Evolutionary conservation across 768 basidiomycete species (phyloP).

Genomic region (Wakefieldia striispora): DNA sequence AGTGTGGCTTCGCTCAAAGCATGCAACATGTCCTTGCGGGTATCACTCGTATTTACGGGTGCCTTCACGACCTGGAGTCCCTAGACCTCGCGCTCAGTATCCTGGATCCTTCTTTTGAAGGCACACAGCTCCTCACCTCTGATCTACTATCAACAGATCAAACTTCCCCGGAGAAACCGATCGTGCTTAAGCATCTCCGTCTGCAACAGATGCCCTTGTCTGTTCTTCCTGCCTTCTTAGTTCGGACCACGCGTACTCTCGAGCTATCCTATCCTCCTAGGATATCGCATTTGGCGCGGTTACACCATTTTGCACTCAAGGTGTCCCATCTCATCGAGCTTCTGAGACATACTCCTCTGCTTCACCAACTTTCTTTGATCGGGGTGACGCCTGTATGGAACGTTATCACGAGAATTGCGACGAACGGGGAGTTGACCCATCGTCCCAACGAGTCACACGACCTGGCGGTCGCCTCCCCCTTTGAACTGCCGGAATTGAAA

Average conservation of each 20-base stretch:
- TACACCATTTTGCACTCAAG: constrained; percentile 35
- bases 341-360: constrained; percentile 36
- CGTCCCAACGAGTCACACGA: constrained; percentile 6
- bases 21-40: constrained; percentile 28
- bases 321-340: constrained; percentile 41
- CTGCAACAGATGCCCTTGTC: constrained; percentile 42
- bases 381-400: constrained; percentile 45
- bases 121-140: constrained; percentile 22
- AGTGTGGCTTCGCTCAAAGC: constrained; percentile 29
- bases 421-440: constrained; percentile 10
- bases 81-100: constrained; percentile 30
- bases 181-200: constrained; percentile 34
- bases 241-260: constrained; percentile 40
- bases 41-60: constrained; percentile 12
- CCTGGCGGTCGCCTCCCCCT: constrained; percentile 13
- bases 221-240: constrained; percentile 35
- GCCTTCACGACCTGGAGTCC: constrained; percentile 26
- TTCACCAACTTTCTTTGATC: constrained; percentile 42
- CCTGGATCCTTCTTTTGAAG: constrained; percentile 26
- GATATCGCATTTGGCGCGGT: constrained; percentile 14
- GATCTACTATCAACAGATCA: constrained; percentile 17
- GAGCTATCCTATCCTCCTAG: constrained; percentile 41
- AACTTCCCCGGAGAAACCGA: constrained; percentile 1
- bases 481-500: constrained; percentile 40
- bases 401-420: constrained; percentile 11